Percentiles rank a stretch among this genome's conserved stretches.
These are phyloP conservation scores for Coccomyxa sp. DNA, from an alignment of 139 green algal species.

Conservation along the genomic window DNA sequence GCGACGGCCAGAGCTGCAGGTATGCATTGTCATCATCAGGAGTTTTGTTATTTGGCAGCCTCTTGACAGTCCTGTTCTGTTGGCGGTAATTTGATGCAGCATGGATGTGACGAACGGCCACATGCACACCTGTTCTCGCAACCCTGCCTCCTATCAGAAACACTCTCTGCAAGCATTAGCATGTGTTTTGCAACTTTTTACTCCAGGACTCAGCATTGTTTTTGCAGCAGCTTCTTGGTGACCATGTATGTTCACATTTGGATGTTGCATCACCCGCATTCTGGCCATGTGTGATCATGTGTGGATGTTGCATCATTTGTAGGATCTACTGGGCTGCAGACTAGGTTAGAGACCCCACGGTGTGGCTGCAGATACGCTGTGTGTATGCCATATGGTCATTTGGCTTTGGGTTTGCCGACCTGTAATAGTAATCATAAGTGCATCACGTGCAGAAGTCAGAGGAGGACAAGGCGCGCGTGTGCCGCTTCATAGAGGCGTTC, in stretches of 20 bases:
- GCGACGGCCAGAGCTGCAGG: neutral
- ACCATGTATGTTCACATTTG: too few relatives aligned
- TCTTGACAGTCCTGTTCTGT: neutral
- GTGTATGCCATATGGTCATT: neutral
- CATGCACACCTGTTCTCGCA: too few relatives aligned
- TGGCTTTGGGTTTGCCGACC: neutral
- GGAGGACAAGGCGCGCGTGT: neutral
- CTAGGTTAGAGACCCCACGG: neutral
- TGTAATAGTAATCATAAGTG: too few relatives aligned
- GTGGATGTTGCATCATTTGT: neutral
- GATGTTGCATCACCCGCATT: too few relatives aligned
- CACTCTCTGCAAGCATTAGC: too few relatives aligned
- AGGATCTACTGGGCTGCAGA: neutral
- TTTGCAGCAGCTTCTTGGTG: too few relatives aligned
- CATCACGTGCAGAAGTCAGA: neutral
- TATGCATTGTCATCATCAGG: neutral
- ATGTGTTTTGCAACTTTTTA: too few relatives aligned
- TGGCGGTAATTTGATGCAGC: too few relatives aligned
- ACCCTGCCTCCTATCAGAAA: neutral
- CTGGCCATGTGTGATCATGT: neutral
- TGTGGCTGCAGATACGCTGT: neutral
- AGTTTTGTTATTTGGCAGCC: neutral
- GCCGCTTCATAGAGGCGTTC: neutral
- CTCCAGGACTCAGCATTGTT: too few relatives aligned
- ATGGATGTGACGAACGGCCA: too few relatives aligned